Conservation (phyloP, 106 monocot species). For the Vanilla planifolia region DNA sequence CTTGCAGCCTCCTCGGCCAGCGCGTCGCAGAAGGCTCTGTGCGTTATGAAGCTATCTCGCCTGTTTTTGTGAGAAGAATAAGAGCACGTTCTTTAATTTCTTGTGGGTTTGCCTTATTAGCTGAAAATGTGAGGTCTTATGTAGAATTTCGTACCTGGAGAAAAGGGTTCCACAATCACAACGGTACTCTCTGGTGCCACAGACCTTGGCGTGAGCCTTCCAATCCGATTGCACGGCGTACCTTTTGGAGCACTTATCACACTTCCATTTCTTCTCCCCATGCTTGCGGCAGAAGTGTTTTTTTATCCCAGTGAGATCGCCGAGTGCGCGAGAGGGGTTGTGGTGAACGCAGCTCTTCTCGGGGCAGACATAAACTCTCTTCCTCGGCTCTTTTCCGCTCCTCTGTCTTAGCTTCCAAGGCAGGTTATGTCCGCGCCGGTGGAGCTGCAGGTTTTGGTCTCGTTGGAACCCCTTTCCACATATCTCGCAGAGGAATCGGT, state of each 20-base stretch:
- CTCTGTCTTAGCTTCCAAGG: conserved; percentile 80
- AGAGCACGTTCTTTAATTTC: too few species aligned
- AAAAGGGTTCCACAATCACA: conserved; percentile 92
- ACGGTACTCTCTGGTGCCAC: conserved; percentile 89
- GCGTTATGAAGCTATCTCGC: conserved; percentile 71
- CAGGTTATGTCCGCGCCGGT: conserved; percentile 63
- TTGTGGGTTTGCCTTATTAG: too few species aligned
- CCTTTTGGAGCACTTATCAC: conserved; percentile 67
- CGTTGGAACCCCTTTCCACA: conserved; percentile 78
- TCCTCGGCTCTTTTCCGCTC: conserved; percentile 57
- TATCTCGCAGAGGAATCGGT: conserved; percentile 72
- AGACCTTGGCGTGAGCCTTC: conserved; percentile 94
- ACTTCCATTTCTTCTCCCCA: conserved; percentile 89
- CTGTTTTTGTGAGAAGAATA: too few species aligned
- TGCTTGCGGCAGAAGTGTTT: conserved; percentile 80
- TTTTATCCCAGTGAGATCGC: conserved; percentile 76
- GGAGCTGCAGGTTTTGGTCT: conserved; percentile 77
- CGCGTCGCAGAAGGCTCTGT: conserved; percentile 72
- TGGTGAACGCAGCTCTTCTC: conserved; percentile 69
- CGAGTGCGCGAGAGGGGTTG: conserved; percentile 62
- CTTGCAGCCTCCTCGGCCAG: conserved; percentile 59
- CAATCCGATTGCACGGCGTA: conserved; percentile 94
- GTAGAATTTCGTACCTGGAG: conserved; percentile 42
- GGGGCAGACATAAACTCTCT: conserved; percentile 77
- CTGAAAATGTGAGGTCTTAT: too few species aligned